Evolutionary conservation across 306 rosid genomes (phyloP).

Genomic region (Crataegus laevigata): DNA sequence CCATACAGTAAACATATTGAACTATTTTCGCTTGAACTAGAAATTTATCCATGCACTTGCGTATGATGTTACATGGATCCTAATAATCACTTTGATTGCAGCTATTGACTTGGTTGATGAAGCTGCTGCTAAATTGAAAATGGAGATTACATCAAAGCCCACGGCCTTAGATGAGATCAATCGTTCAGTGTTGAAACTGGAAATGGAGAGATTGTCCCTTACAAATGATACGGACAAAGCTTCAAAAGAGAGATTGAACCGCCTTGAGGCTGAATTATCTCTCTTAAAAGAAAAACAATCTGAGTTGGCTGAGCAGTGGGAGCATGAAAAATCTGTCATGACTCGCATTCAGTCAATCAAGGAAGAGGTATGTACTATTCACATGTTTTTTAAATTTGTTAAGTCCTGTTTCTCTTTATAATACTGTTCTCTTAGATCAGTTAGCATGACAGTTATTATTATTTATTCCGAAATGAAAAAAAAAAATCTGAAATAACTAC

Average conservation of each 20-base stretch:
- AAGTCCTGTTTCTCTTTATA: background rate
- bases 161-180: constrained; percentile 95
- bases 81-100: constrained; percentile 32
- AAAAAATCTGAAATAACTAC: background rate
- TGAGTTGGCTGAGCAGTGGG: constrained; percentile 78
- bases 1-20: background rate
- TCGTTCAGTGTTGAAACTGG: constrained; percentile 84
- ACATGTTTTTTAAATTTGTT: background rate
- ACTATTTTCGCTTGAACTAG: background rate
- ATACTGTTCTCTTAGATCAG: background rate
- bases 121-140: constrained; percentile 97
- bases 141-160: constrained; percentile 98
- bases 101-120: constrained; percentile 98
- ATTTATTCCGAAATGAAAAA: no score
- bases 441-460: no score
- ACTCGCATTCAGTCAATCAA: constrained; percentile 91
- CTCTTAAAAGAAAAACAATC: constrained; percentile 79
- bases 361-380: constrained; percentile 58
- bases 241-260: constrained; percentile 74
- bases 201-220: constrained; percentile 96
- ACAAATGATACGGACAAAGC: constrained; percentile 88
- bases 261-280: constrained; percentile 86
- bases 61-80: background rate
- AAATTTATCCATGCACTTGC: background rate
- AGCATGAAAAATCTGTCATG: constrained; percentile 96